A percentile compares a stretch with the other conserved stretches of the same genome.
Evolutionary conservation across 306 rosid genomes (phyloP).

Genomic region (Hippophae gyantsensis): DNA sequence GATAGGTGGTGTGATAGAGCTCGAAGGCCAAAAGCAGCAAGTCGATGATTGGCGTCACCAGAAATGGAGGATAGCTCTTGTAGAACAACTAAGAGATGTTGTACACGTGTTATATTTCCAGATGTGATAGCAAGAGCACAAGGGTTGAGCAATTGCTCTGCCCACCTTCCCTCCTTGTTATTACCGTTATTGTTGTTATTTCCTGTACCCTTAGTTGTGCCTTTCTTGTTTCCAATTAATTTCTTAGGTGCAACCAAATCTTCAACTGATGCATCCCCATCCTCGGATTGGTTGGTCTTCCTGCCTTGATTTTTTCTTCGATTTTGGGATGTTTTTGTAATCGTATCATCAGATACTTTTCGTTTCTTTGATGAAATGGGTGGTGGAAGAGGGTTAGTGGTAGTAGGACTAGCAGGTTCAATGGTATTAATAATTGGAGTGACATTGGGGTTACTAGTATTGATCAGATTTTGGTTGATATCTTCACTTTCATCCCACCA

Average conservation of each 20-base stretch:
- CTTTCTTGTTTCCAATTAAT: conserved; percentile 45
- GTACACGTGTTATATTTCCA: conserved; percentile 58
- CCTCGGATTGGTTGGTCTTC: conserved; percentile 18
- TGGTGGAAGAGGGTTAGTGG: conserved; percentile 20
- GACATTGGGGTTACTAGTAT: conserved; percentile 11
- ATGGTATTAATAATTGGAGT: conserved; percentile 14
- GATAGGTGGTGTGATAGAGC: conserved; percentile 53
- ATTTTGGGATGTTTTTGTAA: conserved; percentile 30
- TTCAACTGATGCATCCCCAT: conserved; percentile 23
- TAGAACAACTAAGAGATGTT: conserved; percentile 73
- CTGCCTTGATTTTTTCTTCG: conserved; percentile 31
- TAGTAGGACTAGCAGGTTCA: conserved; percentile 25
- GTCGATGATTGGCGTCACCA: conserved; percentile 83
- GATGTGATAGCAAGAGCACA: conserved; percentile 57
- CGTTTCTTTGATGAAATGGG: conserved; percentile 55
- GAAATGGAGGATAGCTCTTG: conserved; percentile 67
- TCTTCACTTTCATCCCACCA: conserved; percentile 59
- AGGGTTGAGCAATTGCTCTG: conserved; percentile 83
- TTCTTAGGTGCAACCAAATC: conserved; percentile 31
- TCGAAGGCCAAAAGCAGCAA: conserved; percentile 61
- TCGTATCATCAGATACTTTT: conserved; percentile 26
- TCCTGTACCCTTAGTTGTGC: conserved; percentile 36
- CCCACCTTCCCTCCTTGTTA: conserved; percentile 91
- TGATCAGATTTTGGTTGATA: conserved; percentile 31
- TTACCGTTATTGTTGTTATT: conserved; percentile 48